phyloP scores from a whole-genome alignment of 1,284 basidiomycete genomes.

The Lentinula novae-zelandiae region DNA sequence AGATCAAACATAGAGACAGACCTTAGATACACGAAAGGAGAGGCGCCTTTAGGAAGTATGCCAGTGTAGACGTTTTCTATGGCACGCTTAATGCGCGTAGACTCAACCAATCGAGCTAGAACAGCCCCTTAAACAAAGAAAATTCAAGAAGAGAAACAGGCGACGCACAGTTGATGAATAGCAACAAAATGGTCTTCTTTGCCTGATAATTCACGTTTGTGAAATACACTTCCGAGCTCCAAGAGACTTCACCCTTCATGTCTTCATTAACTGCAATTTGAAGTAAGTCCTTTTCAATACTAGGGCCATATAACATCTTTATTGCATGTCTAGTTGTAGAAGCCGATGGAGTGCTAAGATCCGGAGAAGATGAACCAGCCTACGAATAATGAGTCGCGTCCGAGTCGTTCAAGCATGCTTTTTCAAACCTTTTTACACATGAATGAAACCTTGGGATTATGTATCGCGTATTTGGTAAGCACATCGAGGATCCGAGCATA shows the following conservation, averaged over 20 bases:
- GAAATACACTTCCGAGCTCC: slow-evolving; percentile 74
- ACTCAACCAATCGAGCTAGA: slow-evolving; percentile 92
- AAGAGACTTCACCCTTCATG: slow-evolving; percentile 33
- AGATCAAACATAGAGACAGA: slow-evolving; percentile 24
- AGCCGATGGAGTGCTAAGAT: slow-evolving; percentile 78
- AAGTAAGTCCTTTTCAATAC: slow-evolving; percentile 81
- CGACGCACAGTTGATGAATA: slow-evolving; percentile 95
- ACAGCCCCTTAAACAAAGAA: not conserved
- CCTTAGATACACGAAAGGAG: slow-evolving; percentile 93
- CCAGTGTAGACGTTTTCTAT: slow-evolving; percentile 85
- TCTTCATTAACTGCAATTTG: slow-evolving; percentile 40
- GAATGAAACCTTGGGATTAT: slow-evolving; percentile 88
- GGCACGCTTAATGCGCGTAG: slow-evolving; percentile 80
- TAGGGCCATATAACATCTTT: slow-evolving; percentile 77
- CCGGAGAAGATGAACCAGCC: slow-evolving; percentile 71
- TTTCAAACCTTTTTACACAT: slow-evolving; percentile 80
- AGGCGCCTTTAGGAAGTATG: slow-evolving; percentile 88
- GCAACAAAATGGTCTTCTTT: slow-evolving; percentile 80
- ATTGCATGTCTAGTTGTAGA: slow-evolving; percentile 71
- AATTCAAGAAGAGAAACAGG: not conserved
- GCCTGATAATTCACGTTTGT: slow-evolving; percentile 89
- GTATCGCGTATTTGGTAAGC: slow-evolving; percentile 91
- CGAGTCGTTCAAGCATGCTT: not conserved
- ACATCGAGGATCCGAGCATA: slow-evolving; percentile 92
- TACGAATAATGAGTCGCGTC: slow-evolving; percentile 25